Evolutionary conservation across 495 filamentous ascomycete species (phyloP).

Genomic region (Neurospora terricola): DNA sequence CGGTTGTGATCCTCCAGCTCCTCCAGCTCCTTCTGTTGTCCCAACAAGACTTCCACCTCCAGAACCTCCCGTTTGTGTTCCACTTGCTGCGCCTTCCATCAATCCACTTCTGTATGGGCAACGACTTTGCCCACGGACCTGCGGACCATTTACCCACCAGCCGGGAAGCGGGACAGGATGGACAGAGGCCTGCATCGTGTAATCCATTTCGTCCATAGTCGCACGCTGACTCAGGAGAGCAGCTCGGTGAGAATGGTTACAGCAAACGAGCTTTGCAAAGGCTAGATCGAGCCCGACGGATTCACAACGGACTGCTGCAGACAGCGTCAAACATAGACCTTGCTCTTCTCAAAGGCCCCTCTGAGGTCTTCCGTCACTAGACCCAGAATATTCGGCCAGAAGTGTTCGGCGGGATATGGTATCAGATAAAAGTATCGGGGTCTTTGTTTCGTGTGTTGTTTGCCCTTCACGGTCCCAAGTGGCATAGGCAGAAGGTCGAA

Average conservation of each 20-base stretch:
- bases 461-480: not conserved
- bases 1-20: not conserved
- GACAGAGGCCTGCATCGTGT: conserved; percentile 1
- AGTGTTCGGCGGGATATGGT: not conserved
- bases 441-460: not conserved
- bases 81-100: not conserved
- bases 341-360: not conserved
- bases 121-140: not conserved
- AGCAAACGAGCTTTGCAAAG: not conserved
- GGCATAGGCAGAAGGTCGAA: not conserved
- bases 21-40: not conserved
- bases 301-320: not conserved
- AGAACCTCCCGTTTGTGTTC: not conserved
- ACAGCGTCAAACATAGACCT: not conserved
- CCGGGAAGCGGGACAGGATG: not conserved
- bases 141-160: not conserved
- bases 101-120: not conserved
- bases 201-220: conserved; percentile 6
- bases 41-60: not conserved
- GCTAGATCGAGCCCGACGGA: not conserved
- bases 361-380: not conserved
- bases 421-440: not conserved
- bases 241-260: not conserved
- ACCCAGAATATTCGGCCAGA: not conserved
- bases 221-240: not conserved